These are phyloP conservation scores for Penicillium taxi DNA, from an alignment of 495 filamentous ascomycete genomes.

Conservation along the genomic window DNA sequence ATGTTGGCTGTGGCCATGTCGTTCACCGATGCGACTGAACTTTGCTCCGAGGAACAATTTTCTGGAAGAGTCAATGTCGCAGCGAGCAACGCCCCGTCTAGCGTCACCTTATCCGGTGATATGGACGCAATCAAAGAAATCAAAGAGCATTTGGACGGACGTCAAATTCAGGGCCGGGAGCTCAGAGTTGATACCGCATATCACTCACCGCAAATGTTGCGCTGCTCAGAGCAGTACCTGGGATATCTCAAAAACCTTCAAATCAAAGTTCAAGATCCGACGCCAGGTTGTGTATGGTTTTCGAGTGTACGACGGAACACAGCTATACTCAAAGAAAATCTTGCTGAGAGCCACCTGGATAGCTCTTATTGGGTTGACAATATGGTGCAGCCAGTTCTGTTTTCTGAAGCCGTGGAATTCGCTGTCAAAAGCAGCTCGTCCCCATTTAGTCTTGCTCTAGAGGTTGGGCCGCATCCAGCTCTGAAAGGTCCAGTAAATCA, in stretches of 20 bases:
- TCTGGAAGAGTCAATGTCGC: conserved; percentile 14
- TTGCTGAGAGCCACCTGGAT: background rate
- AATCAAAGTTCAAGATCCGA: too few relatives aligned
- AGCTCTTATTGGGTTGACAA: conserved; percentile 2
- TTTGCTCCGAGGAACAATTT: conserved; percentile 9
- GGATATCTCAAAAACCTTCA: too few relatives aligned
- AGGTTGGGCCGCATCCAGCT: conserved; percentile 16
- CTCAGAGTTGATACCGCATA: conserved; percentile 17
- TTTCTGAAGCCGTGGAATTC: background rate
- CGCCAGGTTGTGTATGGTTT: too few relatives aligned
- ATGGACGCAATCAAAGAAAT: conserved; percentile 18
- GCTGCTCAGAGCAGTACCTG: background rate
- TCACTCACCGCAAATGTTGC: conserved; percentile 6
- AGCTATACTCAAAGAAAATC: background rate
- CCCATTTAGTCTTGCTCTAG: background rate
- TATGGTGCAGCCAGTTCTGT: conserved; percentile 1
- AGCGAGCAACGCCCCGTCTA: conserved; percentile 22
- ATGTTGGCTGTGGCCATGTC: conserved; percentile 49
- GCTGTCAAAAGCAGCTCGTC: background rate
- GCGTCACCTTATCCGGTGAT: conserved; percentile 30
- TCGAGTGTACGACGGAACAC: too few relatives aligned
- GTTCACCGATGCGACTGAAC: conserved; percentile 34
- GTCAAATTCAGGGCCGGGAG: conserved; percentile 19
- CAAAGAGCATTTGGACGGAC: conserved; percentile 5
- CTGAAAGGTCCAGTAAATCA: background rate